These are phyloP conservation scores for Tilletiaria anomala DNA, from an alignment of 1,284 basidiomycete genomes.

Conservation along the genomic window DNA sequence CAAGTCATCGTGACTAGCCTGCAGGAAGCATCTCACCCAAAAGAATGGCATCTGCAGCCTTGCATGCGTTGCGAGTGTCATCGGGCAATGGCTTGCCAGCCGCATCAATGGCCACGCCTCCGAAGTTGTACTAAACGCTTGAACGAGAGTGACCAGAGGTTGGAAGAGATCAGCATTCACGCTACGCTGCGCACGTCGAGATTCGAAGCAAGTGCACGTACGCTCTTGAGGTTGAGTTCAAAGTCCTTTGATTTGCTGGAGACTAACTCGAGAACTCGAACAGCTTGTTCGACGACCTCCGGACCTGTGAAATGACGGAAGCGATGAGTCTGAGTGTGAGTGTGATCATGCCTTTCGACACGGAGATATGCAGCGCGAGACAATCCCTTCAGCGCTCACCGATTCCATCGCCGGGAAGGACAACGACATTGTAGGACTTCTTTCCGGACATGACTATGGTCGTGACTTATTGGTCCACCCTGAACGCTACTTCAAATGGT, in stretches of 20 bases:
- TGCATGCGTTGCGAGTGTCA: slow-evolving; percentile 54
- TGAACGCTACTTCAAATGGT: too few species aligned
- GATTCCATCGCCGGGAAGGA: slow-evolving; percentile 92
- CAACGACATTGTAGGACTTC: slow-evolving; percentile 56
- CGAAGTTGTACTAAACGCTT: too few species aligned
- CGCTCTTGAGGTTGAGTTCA: slow-evolving; percentile 53
- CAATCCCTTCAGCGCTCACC: too few species aligned
- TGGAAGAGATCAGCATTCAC: slow-evolving; percentile 1
- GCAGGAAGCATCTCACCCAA: slow-evolving; percentile 13
- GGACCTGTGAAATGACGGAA: too few species aligned
- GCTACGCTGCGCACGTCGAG: slow-evolving; percentile 1
- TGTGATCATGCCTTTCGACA: too few species aligned
- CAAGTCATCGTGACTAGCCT: slow-evolving; percentile 48
- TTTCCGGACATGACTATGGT: too few species aligned
- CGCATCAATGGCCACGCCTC: slow-evolving; percentile 83
- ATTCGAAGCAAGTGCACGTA: slow-evolving; percentile 1
- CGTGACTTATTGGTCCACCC: too few species aligned
- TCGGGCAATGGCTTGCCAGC: slow-evolving; percentile 69
- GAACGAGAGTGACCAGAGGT: slow-evolving; percentile 3
- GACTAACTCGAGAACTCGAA: slow-evolving; percentile 65
- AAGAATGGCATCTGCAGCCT: slow-evolving; percentile 35
- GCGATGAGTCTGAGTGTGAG: too few species aligned
- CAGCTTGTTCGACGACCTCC: slow-evolving; percentile 78
- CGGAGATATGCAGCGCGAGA: too few species aligned
- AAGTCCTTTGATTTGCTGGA: slow-evolving; percentile 50